A percentile compares a stretch with the other conserved stretches of the same genome.
Conservation (phyloP, 2,329 filamentous ascomycete species). For the Trichoderma sp. region DNA sequence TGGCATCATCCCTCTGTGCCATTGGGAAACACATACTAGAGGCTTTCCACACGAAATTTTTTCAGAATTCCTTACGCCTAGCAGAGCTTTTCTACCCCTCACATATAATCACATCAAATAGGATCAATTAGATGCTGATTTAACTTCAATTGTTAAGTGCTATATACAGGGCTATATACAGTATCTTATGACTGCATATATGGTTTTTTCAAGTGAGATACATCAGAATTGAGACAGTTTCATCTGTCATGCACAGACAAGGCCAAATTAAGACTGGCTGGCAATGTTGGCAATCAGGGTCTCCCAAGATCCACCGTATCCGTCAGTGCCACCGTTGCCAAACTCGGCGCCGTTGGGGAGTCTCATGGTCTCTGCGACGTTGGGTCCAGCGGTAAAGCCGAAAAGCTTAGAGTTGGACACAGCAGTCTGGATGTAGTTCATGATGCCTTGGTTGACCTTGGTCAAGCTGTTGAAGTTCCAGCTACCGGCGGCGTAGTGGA, state of each 20-base stretch:
- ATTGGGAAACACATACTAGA: constrained; percentile 37
- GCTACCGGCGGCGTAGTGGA: constrained; percentile 23
- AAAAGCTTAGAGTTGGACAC: constrained; percentile 21
- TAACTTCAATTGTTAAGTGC: not conserved
- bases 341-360: constrained; percentile 24
- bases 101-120: not conserved
- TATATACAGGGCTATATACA: not conserved
- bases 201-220: constrained; percentile 18
- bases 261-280: constrained; percentile 23
- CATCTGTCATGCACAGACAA: not conserved
- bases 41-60: not conserved
- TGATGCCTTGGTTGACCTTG: constrained; percentile 23
- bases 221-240: not conserved
- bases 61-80: not conserved
- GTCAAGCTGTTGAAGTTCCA: constrained; percentile 24
- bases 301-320: constrained; percentile 26
- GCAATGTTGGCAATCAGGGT: constrained; percentile 25
- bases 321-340: constrained; percentile 24
- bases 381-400: constrained; percentile 25
- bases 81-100: not conserved
- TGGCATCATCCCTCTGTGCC: constrained; percentile 40
- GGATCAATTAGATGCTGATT: not conserved
- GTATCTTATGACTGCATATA: not conserved
- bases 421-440: constrained; percentile 26
- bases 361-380: constrained; percentile 20